These are phyloP conservation scores for Pythium brassicae DNA, from an alignment of 352 stramenopile species.

Conservation along the genomic window DNA sequence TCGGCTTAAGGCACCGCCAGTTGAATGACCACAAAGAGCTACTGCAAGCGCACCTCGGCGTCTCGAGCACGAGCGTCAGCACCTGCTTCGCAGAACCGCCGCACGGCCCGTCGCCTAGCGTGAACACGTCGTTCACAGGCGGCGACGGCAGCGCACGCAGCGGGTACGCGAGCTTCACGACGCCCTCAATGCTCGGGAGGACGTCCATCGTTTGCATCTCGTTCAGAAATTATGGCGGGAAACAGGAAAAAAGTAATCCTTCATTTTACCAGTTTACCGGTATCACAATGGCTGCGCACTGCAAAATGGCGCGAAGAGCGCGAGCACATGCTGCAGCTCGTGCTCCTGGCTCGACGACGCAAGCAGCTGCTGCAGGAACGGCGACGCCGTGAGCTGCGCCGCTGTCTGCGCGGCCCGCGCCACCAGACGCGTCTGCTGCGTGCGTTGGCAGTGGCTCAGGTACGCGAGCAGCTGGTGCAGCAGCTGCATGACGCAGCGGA, in stretches of 20 bases:
- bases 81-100: conserved; percentile 43
- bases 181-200: conserved; percentile 27
- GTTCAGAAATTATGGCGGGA: neutral
- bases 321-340: conserved; percentile 41
- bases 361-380: conserved; percentile 58
- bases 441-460: conserved; percentile 34
- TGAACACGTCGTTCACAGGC: conserved; percentile 29
- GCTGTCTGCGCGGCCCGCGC: conserved; percentile 35
- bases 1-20: neutral
- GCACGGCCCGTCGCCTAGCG: conserved; percentile 54
- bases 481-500: conserved; percentile 55
- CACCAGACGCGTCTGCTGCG: conserved; percentile 29
- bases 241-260: neutral
- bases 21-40: neutral
- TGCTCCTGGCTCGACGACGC: conserved; percentile 39
- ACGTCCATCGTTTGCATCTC: conserved; percentile 1
- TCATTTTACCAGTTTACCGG: neutral
- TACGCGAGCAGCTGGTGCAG: conserved; percentile 64
- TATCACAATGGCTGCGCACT: neutral
- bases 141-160: conserved; percentile 28
- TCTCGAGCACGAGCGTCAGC: conserved; percentile 46
- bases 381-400: conserved; percentile 48
- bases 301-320: conserved; percentile 31
- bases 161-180: conserved; percentile 57
- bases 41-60: conserved; percentile 11